Conservation (phyloP, 1,284 basidiomycete genomes). For the Boletellus deceptivus region DNA sequence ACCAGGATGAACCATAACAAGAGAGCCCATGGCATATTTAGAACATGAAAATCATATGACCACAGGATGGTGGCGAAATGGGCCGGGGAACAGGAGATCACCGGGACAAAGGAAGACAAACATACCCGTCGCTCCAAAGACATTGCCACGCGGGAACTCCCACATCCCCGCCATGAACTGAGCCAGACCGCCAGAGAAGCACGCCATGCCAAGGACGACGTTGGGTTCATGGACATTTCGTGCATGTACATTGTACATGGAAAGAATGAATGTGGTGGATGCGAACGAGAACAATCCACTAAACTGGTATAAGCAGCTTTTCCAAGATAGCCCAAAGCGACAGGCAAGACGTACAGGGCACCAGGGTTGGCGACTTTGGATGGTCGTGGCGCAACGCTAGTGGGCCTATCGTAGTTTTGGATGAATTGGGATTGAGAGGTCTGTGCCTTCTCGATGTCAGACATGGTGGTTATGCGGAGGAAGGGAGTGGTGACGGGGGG, state of each 20-base stretch:
- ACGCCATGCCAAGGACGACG: constrained; percentile 81
- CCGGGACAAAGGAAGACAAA: constrained; percentile 1
- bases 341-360: constrained; percentile 41
- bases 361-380: constrained; percentile 50
- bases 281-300: constrained; percentile 75
- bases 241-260: constrained; percentile 60
- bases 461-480: constrained; percentile 18
- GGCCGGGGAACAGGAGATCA: not conserved
- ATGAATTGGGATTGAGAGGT: constrained; percentile 18
- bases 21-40: not conserved
- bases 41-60: not conserved
- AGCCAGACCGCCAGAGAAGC: constrained; percentile 79
- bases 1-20: not conserved
- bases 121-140: constrained; percentile 68
- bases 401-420: constrained; percentile 14
- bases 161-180: constrained; percentile 78
- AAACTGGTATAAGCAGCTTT: constrained; percentile 2
- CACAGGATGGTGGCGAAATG: not conserved
- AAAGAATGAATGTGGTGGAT: constrained; percentile 70
- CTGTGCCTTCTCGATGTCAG: constrained; percentile 35
- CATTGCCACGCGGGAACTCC: constrained; percentile 78
- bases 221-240: constrained; percentile 58
- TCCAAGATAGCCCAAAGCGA: too few relatives aligned
- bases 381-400: constrained; percentile 15
- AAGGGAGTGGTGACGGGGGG: not conserved